Percentiles rank a stretch among this genome's conserved stretches.
These are phyloP conservation scores for Paracoccidioides brasiliensis DNA, from an alignment of 2,329 filamentous ascomycete species.

Conservation along the genomic window DNA sequence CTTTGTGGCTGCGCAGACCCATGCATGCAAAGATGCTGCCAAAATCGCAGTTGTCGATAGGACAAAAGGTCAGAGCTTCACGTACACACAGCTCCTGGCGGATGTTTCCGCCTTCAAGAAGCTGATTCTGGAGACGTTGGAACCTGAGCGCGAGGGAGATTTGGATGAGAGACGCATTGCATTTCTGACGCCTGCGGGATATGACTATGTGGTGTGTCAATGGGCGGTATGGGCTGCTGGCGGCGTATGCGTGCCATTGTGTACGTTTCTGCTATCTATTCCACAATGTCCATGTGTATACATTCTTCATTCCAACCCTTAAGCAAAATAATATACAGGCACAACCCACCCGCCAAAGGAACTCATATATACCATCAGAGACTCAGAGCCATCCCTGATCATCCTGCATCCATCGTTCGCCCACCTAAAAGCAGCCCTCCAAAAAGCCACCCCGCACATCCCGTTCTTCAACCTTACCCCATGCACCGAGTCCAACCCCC, in stretches of 20 bases:
- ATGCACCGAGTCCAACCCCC: conserved; percentile 11
- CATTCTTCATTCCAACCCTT: background rate
- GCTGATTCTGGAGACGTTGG: conserved; percentile 22
- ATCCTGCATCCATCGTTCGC: conserved; percentile 29
- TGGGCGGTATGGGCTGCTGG: conserved; percentile 34
- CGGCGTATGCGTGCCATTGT: conserved; percentile 32
- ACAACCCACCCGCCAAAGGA: conserved; percentile 31
- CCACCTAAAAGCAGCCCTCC: conserved; percentile 21
- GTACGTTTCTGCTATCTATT: conserved; percentile 17
- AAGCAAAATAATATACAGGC: conserved; percentile 15
- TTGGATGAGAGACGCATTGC: conserved; percentile 28
- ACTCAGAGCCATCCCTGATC: conserved; percentile 31
- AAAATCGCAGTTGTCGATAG: conserved; percentile 30
- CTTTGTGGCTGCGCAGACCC: conserved; percentile 26
- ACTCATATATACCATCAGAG: conserved; percentile 29
- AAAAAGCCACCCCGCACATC: conserved; percentile 17
- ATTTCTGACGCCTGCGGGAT: conserved; percentile 29
- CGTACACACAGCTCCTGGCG: conserved; percentile 28
- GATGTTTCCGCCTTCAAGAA: conserved; percentile 26
- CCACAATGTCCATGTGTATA: background rate
- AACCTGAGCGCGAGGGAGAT: conserved; percentile 15
- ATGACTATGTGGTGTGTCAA: conserved; percentile 31
- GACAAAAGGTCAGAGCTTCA: conserved; percentile 28
- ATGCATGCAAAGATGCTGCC: conserved; percentile 19
- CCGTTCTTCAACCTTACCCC: conserved; percentile 21